Evolutionary conservation across 2,329 filamentous ascomycete species (phyloP), one percentile per base, ranked within the genome.

Genomic region (Teratosphaeriaceae sp.): DNA sequence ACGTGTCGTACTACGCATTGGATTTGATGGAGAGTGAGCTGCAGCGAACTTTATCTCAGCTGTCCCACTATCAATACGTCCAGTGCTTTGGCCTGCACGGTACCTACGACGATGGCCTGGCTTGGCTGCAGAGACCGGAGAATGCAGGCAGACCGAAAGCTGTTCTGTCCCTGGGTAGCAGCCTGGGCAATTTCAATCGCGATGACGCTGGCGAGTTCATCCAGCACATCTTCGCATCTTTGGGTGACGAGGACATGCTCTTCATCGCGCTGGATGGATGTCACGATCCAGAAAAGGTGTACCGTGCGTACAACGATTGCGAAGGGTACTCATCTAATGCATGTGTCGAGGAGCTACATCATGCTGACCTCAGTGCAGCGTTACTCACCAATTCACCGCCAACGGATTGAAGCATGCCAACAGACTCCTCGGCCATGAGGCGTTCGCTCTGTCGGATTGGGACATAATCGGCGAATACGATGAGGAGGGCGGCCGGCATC

Each of bases 31-130:
- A 82, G 47, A 72, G 78, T 33, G 92, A 98, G 65, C 74, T 98
- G 38, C 73, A 87, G 58, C 81, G 92, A 40, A 97, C 92, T 0
- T 78, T 98, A 47, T 78, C 83, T n/a, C 79, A 88, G 54, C 78
- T 95, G 1, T 86, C 88, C 0, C 66, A 70, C 8, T 94, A 87
- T 65, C 66, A 78, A 52, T 75, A 92, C 61, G 85, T 98, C 52
- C 77, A 75, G 47, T 89, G 86, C 59, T 83, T 84, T 58, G 92
- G 90, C 2, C 76, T 97, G 33, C 77, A 86, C 54, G 90, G 90
- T 4, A 97, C 90, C 1, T 98, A 97, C 58, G 88, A 97, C 53
- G 88, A 97, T 63, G 90, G 86, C 15, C 75, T 87, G 12, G 76
- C 79, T 47, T 97, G 90, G 90, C 67, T 98, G 51, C 82, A 83